A percentile compares a stretch with the other conserved stretches of the same genome.
These are phyloP conservation scores for Leccinum fallax DNA, from an alignment of 1,284 basidiomycete genomes.

Conservation along the genomic window DNA sequence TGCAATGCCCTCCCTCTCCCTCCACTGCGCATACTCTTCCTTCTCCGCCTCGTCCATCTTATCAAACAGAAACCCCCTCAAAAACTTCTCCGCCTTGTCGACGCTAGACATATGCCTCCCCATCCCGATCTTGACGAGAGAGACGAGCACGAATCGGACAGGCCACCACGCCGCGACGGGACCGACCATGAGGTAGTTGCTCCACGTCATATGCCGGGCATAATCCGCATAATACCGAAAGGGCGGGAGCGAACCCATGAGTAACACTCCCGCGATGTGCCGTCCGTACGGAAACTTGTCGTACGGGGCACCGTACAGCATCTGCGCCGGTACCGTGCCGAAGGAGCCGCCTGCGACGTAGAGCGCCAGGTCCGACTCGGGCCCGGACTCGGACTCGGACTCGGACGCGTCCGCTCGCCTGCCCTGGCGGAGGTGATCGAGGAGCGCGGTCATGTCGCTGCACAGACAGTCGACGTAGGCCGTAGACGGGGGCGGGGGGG, in stretches of 20 bases:
- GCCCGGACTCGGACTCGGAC: neutral
- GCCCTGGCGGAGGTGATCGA: constrained; percentile 42
- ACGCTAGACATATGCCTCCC: constrained; percentile 40
- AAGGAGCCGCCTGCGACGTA: constrained; percentile 56
- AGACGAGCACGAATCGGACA: constrained; percentile 38
- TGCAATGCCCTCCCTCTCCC: constrained; percentile 39
- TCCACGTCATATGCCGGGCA: constrained; percentile 45
- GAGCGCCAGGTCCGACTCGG: constrained; percentile 31
- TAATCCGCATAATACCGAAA: constrained; percentile 50
- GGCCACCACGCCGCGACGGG: constrained; percentile 46
- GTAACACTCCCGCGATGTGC: constrained; percentile 48
- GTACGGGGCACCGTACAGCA: constrained; percentile 54
- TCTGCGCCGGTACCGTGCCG: constrained; percentile 57
- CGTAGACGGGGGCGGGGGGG: constrained; percentile 38
- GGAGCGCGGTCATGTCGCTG: constrained; percentile 48
- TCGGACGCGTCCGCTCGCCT: neutral
- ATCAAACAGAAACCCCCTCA: constrained; percentile 42
- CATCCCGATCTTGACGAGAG: constrained; percentile 38
- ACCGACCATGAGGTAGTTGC: constrained; percentile 48
- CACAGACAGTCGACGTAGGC: constrained; percentile 48
- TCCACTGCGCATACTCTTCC: constrained; percentile 44
- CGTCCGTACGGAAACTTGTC: constrained; percentile 52
- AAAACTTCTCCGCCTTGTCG: constrained; percentile 44
- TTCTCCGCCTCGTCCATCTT: constrained; percentile 46
- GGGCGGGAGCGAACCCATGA: constrained; percentile 50